Base-by-base conservation (phyloP, 805 yeast species). In the Cyberlindnera maclurae region DNA sequence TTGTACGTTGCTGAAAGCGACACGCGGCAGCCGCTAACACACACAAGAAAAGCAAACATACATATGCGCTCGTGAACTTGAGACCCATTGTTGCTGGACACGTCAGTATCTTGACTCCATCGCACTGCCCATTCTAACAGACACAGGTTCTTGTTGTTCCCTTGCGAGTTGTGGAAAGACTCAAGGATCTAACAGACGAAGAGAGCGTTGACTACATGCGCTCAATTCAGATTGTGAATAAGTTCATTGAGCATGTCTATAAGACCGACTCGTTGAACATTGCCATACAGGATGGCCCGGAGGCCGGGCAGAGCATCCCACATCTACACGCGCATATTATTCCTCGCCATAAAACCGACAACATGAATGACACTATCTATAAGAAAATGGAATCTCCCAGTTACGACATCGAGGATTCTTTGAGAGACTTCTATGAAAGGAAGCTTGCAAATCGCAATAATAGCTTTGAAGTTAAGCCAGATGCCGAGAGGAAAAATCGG, bases 71-170 rank as follows among this genome's bases (percentile, higher is more conserved):
- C 34, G 98, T 94, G 20, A 93, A 93, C 58, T 59, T 94, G 37
- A 86, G 86, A 58, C 99, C 99, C 0, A 65, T 94, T 36, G 84
- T 87, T 0, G 93, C 96, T 0, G 98, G 98, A 1, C 99, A 93
- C 64, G 90, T 45, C 20, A 20, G 49, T 45, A 12, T 4, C 15
- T 10, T 26, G 12, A 8, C n/a, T 5, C 13, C 3, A 10, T 7
- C 9, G 12, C 3, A 24, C 52, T 22, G 11, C 61, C 22, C 6
- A 12, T 26, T n/a, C 15, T 28, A 10, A 10, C 28, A 10, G 11
- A 4, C 22, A 4, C 8, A 45, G 49, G 45, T 88, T 0, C 67
- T 93, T 12, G 77, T 93, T 11, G 90, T 88, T 5, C 97, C 97
- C 1, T 57, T 74, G n/a, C 63, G 97, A 33, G 65, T 68, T 0